Percentiles rank a stretch among this genome's conserved stretches.
Conservation (phyloP, 108 stramenopile species). For the Craspedostauros australis region DNA sequence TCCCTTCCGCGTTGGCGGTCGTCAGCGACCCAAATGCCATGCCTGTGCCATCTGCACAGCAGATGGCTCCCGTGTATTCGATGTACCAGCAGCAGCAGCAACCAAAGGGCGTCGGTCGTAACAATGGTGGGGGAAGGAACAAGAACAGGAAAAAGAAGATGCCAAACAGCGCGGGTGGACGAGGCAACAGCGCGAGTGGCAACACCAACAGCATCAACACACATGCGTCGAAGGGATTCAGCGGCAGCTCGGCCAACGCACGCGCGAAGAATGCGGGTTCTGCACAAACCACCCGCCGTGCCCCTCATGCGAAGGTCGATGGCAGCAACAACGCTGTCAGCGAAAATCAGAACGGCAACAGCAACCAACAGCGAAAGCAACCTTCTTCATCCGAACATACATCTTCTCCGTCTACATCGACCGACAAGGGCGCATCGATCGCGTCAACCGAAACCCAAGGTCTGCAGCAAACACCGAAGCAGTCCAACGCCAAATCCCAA, state of each 20-base stretch:
- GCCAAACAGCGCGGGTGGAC: background rate
- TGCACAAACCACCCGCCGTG: no score
- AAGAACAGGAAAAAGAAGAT: conserved; percentile 17
- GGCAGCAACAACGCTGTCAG: conserved; percentile 5
- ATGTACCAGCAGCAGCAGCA: conserved; percentile 1
- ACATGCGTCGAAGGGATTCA: background rate
- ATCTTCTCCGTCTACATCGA: background rate
- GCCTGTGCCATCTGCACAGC: background rate
- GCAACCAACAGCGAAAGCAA: conserved; percentile 2
- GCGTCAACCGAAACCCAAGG: background rate
- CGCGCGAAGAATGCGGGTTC: conserved; percentile 4
- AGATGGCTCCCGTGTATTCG: conserved; percentile 1
- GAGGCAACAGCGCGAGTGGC: conserved; percentile 1
- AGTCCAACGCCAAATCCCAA: background rate
- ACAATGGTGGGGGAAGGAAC: conserved; percentile 9
- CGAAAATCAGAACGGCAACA: conserved; percentile 1
- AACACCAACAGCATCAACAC: background rate
- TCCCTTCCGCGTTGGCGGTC: conserved; percentile 9
- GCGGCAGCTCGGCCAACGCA: no score
- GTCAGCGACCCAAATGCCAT: conserved; percentile 1
- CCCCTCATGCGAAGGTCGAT: no score
- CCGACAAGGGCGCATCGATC: background rate
- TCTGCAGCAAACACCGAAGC: background rate
- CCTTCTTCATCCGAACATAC: background rate
- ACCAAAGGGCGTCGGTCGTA: conserved; percentile 7